Evolutionary conservation across 306 rosid species (phyloP), one percentile per base, ranked within the genome.

Genomic region (Quercus ilex): DNA sequence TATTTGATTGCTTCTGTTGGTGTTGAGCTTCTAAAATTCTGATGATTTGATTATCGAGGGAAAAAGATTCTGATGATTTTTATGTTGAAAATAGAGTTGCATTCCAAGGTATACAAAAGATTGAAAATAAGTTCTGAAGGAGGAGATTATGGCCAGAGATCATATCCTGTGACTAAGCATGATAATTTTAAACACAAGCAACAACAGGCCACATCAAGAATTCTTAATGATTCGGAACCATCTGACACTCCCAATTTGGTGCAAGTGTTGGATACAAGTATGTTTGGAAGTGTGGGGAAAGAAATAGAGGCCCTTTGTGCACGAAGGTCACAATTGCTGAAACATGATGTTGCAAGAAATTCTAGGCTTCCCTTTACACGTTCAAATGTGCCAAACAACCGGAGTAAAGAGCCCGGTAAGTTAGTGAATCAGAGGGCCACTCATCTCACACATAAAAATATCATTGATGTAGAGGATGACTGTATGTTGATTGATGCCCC

Each of bases 261-360:
- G 33, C 33, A 60, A 25, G 67, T 0, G 19, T 25, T 60, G 67
- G 67, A 60, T 25, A 59, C 67, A 60, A 60, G 67, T 3, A 60
- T 21, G 67, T 25, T 72, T 72, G 75, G 75, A 28, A 72, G 75
- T 52, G 23, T 51, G 20, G 15, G 60, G 8, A 72, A 26, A 51
- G 75, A 72, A 13, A 72, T 51, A 46, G 60, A 72, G 41, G 49
- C 49, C 41, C 73, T 68, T 68, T 33, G n/a, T 30, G 73, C 73
- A 14, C 30, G 14, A 28, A 71, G 60, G 38, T 11, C 41, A 55
- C 75, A 18, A 43, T 5, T 72, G 33, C 20, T 26, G 60, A 72
- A 51, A 19, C 26, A 12, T 51, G 31, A 46, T 17, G 25, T 46
- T 46, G 58, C 30, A 21, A 49, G 4, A 26, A 21, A 51, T 71